Evolutionary conservation across 805 yeast genomes (phyloP), one percentile per base, ranked within the genome.

Genomic region (Helenozyma baotianmanensis): DNA sequence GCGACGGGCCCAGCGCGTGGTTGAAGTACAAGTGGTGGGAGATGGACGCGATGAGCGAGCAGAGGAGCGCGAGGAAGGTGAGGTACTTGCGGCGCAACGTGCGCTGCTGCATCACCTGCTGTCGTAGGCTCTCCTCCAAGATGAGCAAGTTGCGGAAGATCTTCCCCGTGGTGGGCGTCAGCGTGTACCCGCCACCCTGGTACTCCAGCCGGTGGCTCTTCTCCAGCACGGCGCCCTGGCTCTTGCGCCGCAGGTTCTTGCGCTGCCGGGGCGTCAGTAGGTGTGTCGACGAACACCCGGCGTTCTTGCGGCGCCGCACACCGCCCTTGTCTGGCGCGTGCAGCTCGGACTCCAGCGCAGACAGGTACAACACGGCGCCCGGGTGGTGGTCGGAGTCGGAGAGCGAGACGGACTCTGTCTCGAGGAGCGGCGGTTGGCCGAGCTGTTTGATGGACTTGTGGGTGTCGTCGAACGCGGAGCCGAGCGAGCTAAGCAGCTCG

Each of bases 81-180:
- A 76, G 56, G 51, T 82, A 79, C 43, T 78, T 78, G 26, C 78
- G 60, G 42, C 94, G 68, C 38, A 87, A 61, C 6, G 72, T 62
- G 33, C 77, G 73, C 53, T 87, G 89, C 33, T 78, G 80, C n/a
- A 70, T 63, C 29, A 81, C 83, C 60, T 90, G 97, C 39, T 74
- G 79, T 24, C 97, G 70, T 31, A 92, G 64, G 34, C 86, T 79
- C 51, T 89, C 95, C 56, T 90, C 98, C 33, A 89, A 57, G 11
- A 90, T 82, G 29, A 90, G 63, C 45, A 92, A 59, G 54, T 90
- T 88, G 29, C 94, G 72, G 55, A 81, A 86, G 11, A 87, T 78
- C 64, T 82, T 80, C 2, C 88, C 83, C 0, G 83, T 71, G 6
- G 78, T 74, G 2, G 70, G 72, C 6, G 49, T 45, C 45, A 36